Conservation (phyloP, 306 rosid genomes). For the Prunus padus region DNA sequence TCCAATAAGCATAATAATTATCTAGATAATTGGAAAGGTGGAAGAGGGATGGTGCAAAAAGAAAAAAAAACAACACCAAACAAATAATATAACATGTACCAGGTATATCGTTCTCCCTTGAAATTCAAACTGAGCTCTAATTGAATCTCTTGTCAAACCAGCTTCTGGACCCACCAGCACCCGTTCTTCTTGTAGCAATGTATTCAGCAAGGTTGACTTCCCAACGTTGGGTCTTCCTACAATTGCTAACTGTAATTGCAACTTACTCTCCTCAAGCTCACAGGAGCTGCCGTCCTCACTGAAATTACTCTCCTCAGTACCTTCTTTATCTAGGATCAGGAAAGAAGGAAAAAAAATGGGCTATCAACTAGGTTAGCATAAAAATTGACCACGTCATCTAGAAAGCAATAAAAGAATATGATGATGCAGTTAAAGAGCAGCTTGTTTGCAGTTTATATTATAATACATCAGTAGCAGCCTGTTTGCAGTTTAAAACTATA, state of each 20-base stretch:
- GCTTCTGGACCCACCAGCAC: slow-evolving; percentile 98
- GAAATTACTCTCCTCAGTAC: slow-evolving; percentile 2
- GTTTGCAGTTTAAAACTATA: neutral
- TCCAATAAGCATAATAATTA: neutral
- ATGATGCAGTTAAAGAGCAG: neutral
- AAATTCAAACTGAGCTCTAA: slow-evolving; percentile 86
- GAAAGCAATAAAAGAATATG: neutral
- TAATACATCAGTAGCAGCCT: neutral
- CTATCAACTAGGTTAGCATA: slow-evolving; percentile 14
- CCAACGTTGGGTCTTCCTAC: slow-evolving; percentile 98
- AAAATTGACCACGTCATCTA: neutral
- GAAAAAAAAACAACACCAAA: slow-evolving; percentile 7
- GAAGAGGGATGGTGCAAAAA: neutral
- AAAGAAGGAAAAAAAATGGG: slow-evolving; percentile 19
- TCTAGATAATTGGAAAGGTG: neutral
- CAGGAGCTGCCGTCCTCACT: slow-evolving; percentile 28
- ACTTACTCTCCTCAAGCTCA: slow-evolving; percentile 62
- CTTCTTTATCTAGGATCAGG: slow-evolving; percentile 48
- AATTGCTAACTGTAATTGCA: slow-evolving; percentile 83
- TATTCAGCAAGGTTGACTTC: slow-evolving; percentile 84
- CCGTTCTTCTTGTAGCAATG: slow-evolving; percentile 88
- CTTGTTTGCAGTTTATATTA: neutral
- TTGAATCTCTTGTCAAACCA: slow-evolving; percentile 92
- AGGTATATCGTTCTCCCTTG: slow-evolving; percentile 82
- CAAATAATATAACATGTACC: slow-evolving; percentile 33